Evolutionary conservation across 2,329 filamentous ascomycete species (phyloP), one percentile per base, ranked within the genome.

Genomic region (Anisogramma anomala): DNA sequence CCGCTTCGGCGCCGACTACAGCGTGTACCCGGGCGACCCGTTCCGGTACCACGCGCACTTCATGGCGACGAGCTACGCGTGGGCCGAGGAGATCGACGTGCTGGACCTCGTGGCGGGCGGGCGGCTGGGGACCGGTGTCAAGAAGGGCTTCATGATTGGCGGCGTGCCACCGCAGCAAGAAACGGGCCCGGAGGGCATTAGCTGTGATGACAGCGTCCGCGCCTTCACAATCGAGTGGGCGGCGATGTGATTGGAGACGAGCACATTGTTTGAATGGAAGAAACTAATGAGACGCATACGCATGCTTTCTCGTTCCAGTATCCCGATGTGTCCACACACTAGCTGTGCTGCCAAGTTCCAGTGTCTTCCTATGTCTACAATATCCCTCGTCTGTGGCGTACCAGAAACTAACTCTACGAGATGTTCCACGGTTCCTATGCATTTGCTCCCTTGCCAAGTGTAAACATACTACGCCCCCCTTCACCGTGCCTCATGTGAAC

Each of bases 21-120:
- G 87, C 51, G 85, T 93, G 4, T 98, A 98, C 54, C 91, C 91
- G 0, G 91, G 91, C 33, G 91, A 98, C 58, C 87, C 91, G 1
- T 68, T 98, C 38, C 80, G 91, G 9, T 98, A 93, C 58, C 91
- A 98, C 61, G 91, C 86, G 33, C 91, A 98, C 59, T 96, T 94
- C 58, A 72, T 94, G 52, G 84, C 82, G 6, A 82, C 81, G n/a
- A 78, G 83, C 23, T 77, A 83, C 52, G 77, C 70, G n/a, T 96
- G 87, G 86, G 79, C 95, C 46, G 77, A 94, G 53, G 77, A 87
- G 51, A 81, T 98, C 42, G 74, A 83, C 27, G 67, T 96, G 54
- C 71, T 95, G 50, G 84, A 94, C 50, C 66, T 98, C 11, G 81
- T 96, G 13, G 82, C 79, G 15, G 87, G 86, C 6, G 91, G 91